Percentiles rank a stretch among this genome's conserved stretches.
Evolutionary conservation across 2,329 filamentous ascomycete species (phyloP).

Genomic region (Cladosporium cucumerinum): DNA sequence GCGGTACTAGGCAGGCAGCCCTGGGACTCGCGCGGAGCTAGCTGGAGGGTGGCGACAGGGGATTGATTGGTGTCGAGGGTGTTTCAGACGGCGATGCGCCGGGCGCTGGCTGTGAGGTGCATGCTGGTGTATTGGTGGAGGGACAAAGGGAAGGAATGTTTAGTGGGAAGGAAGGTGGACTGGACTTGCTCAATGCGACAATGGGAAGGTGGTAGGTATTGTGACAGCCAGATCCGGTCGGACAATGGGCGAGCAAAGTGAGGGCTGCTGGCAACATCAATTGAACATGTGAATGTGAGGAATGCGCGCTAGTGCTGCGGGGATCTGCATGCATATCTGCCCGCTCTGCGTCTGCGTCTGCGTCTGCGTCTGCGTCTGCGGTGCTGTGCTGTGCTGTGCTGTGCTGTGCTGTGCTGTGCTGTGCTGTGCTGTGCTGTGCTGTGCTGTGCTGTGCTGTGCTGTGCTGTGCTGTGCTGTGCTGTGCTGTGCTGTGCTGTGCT

Average conservation of each 20-base stretch:
- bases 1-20: background rate
- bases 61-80: background rate
- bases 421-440: too few relatives aligned
- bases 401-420: too few relatives aligned
- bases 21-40: slow-evolving; percentile 8
- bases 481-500: too few relatives aligned
- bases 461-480: too few relatives aligned
- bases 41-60: slow-evolving; percentile 7
- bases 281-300: background rate
- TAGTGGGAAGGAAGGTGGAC: background rate
- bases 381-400: too few relatives aligned
- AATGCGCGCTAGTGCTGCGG: slow-evolving; percentile 3
- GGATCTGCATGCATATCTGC: slow-evolving; percentile 5
- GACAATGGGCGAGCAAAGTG: background rate
- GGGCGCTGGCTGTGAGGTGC: background rate
- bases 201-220: background rate
- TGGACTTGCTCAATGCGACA: background rate
- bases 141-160: slow-evolving; percentile 1
- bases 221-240: background rate
- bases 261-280: background rate
- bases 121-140: background rate
- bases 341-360: too few relatives aligned
- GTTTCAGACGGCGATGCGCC: slow-evolving; percentile 4
- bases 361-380: too few relatives aligned
- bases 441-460: too few relatives aligned